Percentiles rank a stretch among this genome's conserved stretches.
Conservation (phyloP, 2,329 filamentous ascomycete species). For the Grosmannia huntii region DNA sequence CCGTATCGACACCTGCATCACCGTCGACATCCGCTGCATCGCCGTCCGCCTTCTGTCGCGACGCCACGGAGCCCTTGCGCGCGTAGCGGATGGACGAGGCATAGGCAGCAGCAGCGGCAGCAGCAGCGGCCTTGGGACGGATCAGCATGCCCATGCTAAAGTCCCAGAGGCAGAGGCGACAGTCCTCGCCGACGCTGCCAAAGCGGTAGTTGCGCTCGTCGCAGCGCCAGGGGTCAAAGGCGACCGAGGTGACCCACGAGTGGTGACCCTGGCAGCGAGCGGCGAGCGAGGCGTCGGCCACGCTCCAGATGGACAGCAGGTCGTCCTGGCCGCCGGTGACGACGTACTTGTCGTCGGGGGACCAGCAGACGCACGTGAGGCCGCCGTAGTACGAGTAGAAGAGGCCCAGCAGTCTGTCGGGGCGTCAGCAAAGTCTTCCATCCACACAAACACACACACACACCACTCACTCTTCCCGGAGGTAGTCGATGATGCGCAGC, state of each 20-base stretch:
- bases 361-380: constrained; percentile 90
- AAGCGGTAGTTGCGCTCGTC: constrained; percentile 93
- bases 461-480: constrained; percentile 61
- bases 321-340: constrained; percentile 94
- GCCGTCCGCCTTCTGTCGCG: background rate
- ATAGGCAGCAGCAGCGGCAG: constrained; percentile 3
- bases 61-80: background rate
- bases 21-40: constrained; percentile 24
- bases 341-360: constrained; percentile 90
- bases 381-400: constrained; percentile 91
- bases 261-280: constrained; percentile 91
- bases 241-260: constrained; percentile 86
- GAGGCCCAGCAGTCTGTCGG: constrained; percentile 61
- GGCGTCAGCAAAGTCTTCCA: background rate
- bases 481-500: constrained; percentile 79
- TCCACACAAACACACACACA: background rate
- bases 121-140: constrained; percentile 51
- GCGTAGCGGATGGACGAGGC: constrained; percentile 10
- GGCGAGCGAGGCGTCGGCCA: constrained; percentile 70
- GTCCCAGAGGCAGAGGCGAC: constrained; percentile 85
- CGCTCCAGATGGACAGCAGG: constrained; percentile 88
- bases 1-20: constrained; percentile 18
- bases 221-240: constrained; percentile 94
- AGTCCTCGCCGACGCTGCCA: constrained; percentile 90
- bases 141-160: constrained; percentile 96